These are phyloP conservation scores for Borealophlyctis nickersoniae DNA, from an alignment of 192 early-diverging fungal genomes.

Conservation along the genomic window DNA sequence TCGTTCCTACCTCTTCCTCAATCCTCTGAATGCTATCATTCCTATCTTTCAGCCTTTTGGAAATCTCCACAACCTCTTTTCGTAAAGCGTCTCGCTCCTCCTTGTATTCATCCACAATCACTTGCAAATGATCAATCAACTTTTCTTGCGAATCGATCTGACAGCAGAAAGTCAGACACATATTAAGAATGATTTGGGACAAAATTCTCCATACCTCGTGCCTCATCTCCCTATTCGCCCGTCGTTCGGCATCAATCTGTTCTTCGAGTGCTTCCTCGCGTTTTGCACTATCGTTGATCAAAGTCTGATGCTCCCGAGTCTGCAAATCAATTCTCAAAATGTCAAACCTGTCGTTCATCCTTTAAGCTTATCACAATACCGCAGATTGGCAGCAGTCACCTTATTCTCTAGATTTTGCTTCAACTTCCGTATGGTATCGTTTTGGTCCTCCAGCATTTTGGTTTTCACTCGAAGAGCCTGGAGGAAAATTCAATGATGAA, in stretches of 20 bases:
- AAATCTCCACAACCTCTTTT: constrained; percentile 32
- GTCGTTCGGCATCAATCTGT: constrained; percentile 20
- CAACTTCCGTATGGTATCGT: constrained; percentile 46
- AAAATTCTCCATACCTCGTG: constrained; percentile 28
- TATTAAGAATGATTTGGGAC: too few species aligned
- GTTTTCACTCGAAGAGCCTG: constrained; percentile 48
- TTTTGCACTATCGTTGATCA: constrained; percentile 26
- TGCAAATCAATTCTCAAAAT: constrained; percentile 7
- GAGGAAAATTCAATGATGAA: too few species aligned
- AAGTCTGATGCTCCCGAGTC: constrained; percentile 41
- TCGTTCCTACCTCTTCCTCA: constrained; percentile 53
- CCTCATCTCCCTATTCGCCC: constrained; percentile 19
- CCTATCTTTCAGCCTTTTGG: constrained; percentile 41
- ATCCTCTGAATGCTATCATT: constrained; percentile 56
- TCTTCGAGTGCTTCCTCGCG: constrained; percentile 32
- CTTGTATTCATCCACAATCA: constrained; percentile 40
- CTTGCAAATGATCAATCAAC: constrained; percentile 36
- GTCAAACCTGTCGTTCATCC: not conserved
- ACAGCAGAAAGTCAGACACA: too few species aligned
- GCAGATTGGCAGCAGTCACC: constrained; percentile 13
- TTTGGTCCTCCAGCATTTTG: constrained; percentile 62
- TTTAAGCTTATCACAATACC: not conserved
- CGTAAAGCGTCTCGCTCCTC: constrained; percentile 41
- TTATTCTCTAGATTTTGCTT: constrained; percentile 59
- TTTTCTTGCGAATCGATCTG: constrained; percentile 37